phyloP scores from a whole-genome alignment of 176 grass and related monocot species.

The Triticum monococcum region DNA sequence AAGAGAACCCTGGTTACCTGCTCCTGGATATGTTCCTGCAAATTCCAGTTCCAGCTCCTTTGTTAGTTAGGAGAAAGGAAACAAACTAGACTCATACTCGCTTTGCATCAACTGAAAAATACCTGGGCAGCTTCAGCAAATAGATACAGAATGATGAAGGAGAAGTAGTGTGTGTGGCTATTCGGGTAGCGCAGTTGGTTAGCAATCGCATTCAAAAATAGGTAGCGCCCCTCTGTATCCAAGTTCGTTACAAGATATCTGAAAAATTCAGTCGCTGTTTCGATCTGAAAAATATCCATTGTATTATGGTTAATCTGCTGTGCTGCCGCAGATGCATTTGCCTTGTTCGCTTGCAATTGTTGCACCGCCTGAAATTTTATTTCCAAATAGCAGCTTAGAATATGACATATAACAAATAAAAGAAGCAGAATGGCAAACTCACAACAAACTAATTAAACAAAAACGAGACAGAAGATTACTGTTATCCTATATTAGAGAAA shows the following conservation, averaged over 20 bases:
- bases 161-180: slow-evolving; percentile 90
- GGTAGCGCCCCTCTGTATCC: slow-evolving; percentile 79
- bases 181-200: slow-evolving; percentile 87
- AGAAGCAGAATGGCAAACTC: neutral
- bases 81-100: neutral
- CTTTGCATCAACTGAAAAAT: neutral
- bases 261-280: slow-evolving; percentile 69
- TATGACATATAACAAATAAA: neutral
- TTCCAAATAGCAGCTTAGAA: slow-evolving; percentile 14
- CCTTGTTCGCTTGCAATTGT: slow-evolving; percentile 60
- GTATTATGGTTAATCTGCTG: slow-evolving; percentile 64
- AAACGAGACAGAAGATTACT: neutral
- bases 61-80: slow-evolving; percentile 2
- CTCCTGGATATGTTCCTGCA: slow-evolving; percentile 77
- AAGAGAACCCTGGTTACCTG: slow-evolving; percentile 79
- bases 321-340: slow-evolving; percentile 42
- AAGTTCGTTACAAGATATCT: slow-evolving; percentile 67
- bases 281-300: slow-evolving; percentile 80
- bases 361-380: slow-evolving; percentile 61
- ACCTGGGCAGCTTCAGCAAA: slow-evolving; percentile 70
- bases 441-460: slow-evolving; percentile 3
- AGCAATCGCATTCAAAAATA: slow-evolving; percentile 79
- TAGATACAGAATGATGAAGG: slow-evolving; percentile 76
- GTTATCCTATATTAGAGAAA: neutral
- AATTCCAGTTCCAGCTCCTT: neutral